Conservation (phyloP, 148 eudicot genomes). For the Euryodendron excelsum region DNA sequence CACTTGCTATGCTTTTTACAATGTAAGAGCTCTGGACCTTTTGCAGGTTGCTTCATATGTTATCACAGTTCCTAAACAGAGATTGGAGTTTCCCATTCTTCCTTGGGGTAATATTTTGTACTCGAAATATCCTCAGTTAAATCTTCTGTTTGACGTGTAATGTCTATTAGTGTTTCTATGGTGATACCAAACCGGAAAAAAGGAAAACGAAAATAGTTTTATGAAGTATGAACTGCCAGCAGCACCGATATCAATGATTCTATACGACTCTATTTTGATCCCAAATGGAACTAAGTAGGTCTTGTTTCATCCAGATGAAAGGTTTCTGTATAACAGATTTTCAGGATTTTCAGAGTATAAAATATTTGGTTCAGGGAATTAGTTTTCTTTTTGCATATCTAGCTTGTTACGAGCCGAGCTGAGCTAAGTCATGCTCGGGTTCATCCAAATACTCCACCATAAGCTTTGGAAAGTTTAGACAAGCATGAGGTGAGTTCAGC, state of each 20-base stretch:
- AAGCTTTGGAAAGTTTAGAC: neutral
- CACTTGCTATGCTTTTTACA: neutral
- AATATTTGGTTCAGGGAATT: neutral
- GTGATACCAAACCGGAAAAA: neutral
- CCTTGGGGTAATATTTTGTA: conserved; percentile 52
- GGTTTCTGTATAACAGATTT: neutral
- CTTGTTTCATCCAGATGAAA: neutral
- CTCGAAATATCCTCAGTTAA: neutral
- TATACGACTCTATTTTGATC: neutral
- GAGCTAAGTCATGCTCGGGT: neutral
- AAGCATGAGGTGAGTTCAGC: neutral
- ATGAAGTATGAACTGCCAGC: neutral
- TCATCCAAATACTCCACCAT: neutral
- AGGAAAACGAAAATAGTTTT: neutral
- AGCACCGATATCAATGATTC: neutral
- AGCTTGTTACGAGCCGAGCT: neutral
- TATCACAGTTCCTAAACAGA: conserved; percentile 63
- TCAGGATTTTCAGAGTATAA: neutral
- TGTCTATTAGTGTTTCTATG: neutral
- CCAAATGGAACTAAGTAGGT: neutral
- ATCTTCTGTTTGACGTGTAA: neutral
- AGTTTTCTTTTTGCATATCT: neutral
- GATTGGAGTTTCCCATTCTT: conserved; percentile 72
- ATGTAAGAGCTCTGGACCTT: conserved; percentile 9
- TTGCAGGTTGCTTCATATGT: conserved; percentile 51